Base-by-base conservation (phyloP, 2,329 filamentous ascomycete genomes). In the Ciborinia camelliae region DNA sequence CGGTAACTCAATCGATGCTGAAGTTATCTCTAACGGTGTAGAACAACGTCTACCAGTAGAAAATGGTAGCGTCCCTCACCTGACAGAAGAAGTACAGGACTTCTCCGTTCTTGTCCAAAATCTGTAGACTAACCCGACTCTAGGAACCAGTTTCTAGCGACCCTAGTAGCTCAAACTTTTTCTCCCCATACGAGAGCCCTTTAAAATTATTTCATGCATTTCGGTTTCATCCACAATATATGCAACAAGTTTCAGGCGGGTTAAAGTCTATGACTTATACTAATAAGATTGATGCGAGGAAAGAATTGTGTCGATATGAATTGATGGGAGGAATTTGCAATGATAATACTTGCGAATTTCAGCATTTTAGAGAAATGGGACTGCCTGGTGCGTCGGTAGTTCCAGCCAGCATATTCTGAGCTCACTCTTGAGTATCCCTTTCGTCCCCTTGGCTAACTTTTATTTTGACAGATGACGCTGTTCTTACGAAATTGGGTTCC, bases 211-310 rank as follows among this genome's bases (percentile, higher is more conserved):
- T 98, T 77, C 91, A 87, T 76, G 89, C 91, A 45, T 99, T 91
- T 78, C 91, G 94, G 71, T 97, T 94, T 75, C 93, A 98, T 75
- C 91, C 91, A 39, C 81, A 85, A 60, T 98, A 88, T 78, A 80
- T 82, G 69, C 77, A 89, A 58, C 80, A 85, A 64, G 87, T 97
- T 65, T 76, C 85, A 64, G 89, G 88, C 68, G 94, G 94, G 51
- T 89, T 92, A 74, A 88, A 90, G 74, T 98, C 95, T 69, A 82
- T 96, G 80, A 98, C 93, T 51, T 98, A 94, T 79, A 97, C 91
- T 79, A 91, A 96, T 77, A 89, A 88, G 71, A 96, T 99, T 77
- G 87, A 97, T 75, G 82, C 87, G 30, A 82, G 86, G 67, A 87
- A 84, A 71, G 84, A 85, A 67, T 74, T 98, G 57, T 99, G 95